A percentile compares a stretch with the other conserved stretches of the same genome.
These are phyloP conservation scores for Arctium lappa DNA, from an alignment of 129 eudicot species.

Conservation along the genomic window DNA sequence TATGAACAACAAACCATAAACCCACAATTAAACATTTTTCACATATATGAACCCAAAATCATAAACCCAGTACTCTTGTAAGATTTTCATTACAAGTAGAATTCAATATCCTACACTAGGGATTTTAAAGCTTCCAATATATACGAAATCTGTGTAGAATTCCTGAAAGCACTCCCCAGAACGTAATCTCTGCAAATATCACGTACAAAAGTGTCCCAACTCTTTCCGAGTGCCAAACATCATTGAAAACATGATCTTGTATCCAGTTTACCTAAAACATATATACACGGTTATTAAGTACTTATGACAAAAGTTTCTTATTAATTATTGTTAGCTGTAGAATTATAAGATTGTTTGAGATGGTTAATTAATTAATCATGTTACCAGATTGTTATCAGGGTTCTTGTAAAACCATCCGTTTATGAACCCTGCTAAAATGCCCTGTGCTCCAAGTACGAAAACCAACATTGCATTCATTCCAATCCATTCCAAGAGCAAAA, in stretches of 20 bases:
- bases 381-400: constrained; percentile 63
- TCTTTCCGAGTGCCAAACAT: constrained; percentile 70
- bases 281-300: too few species aligned
- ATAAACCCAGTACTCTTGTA: too few species aligned
- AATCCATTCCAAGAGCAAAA: constrained; percentile 80
- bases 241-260: constrained; percentile 51
- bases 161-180: constrained; percentile 78
- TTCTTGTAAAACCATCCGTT: constrained; percentile 81
- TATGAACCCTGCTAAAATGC: constrained; percentile 70
- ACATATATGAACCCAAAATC: too few species aligned
- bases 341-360: background rate
- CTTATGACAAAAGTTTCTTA: background rate
- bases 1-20: too few species aligned
- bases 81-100: background rate
- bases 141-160: constrained; percentile 66
- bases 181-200: constrained; percentile 70
- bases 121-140: constrained; percentile 75
- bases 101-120: background rate
- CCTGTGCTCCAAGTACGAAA: constrained; percentile 79
- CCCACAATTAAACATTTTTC: too few species aligned
- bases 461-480: constrained; percentile 91
- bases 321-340: background rate
- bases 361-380: background rate
- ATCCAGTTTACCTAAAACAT: constrained; percentile 74
- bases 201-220: constrained; percentile 71